Evolutionary conservation across 306 rosid genomes (phyloP), one percentile per base, ranked within the genome.

Genomic region (Urtica urens): DNA sequence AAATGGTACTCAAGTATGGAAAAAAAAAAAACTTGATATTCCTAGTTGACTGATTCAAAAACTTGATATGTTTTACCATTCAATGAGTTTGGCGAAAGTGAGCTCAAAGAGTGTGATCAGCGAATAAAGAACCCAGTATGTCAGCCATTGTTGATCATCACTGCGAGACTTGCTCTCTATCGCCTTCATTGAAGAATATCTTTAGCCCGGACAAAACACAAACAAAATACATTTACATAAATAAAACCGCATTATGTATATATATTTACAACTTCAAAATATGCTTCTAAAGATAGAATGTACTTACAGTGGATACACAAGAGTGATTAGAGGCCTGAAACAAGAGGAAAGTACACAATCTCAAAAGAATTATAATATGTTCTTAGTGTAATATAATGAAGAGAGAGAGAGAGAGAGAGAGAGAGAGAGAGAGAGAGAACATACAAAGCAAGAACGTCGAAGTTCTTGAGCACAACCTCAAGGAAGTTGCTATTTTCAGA

Each of bases 81-180:
- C 94, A 16, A 90, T 76, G 52, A 79, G 64, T 75, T 77, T 85
- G 65, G 94, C 78, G 56, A 90, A 85, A 12, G 99, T 90, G 62
- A 90, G 93, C 78, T 90, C 99, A 0, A 90, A 81, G 60, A 90
- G 80, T 29, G 95, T 81, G 22, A 79, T 73, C 35, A 90, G 55
- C 49, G 99, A 90, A 55, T 90, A 90, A 12, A 90, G 78, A 66
- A 85, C 92, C 95, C 95, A 90, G 64, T 90, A 90, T 0, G 99
- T 90, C 4, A 90, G 95, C 99, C 99, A 90, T 62, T 90, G 94
- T 21, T 90, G 87, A 43, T 90, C 95, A 61, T 90, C 94, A 10
- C 61, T 52, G 9, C 47, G 73, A 34, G 94, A 85, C 65, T 49
- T 75, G 27, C 78, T 90, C 78, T 90, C 95, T 59, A 90, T 90